phyloP scores from a whole-genome alignment of 2,329 filamentous ascomycete species.

The Fusarium buxicola region DNA sequence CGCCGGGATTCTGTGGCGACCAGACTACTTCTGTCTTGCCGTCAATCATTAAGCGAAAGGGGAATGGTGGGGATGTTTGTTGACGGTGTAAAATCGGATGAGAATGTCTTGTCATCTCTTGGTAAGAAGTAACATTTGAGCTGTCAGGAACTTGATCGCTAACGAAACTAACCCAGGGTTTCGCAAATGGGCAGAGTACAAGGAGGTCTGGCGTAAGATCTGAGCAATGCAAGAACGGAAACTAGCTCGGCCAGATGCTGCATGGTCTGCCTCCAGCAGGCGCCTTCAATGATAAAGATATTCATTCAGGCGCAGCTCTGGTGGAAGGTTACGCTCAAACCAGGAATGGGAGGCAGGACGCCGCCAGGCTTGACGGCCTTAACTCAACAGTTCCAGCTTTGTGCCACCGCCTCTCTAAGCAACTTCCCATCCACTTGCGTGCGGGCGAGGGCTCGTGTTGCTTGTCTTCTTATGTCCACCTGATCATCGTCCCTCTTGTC shows the following conservation, averaged over 20 bases:
- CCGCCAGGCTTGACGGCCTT: not conserved
- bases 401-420: not conserved
- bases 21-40: constrained; percentile 65
- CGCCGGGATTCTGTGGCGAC: constrained; percentile 63
- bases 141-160: constrained; percentile 5
- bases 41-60: constrained; percentile 58
- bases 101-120: constrained; percentile 62
- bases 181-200: constrained; percentile 68
- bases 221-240: constrained; percentile 27
- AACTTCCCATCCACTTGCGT: constrained; percentile 1
- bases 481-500: constrained; percentile 1
- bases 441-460: not conserved
- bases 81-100: constrained; percentile 64
- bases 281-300: not conserved
- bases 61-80: constrained; percentile 67
- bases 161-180: constrained; percentile 58
- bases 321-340: not conserved
- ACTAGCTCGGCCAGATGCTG: not conserved
- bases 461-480: not conserved
- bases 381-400: not conserved
- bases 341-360: not conserved
- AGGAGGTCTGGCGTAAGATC: constrained; percentile 64
- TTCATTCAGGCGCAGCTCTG: not conserved
- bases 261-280: not conserved
- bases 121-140: constrained; percentile 55